phyloP scores from a whole-genome alignment of 2,329 filamentous ascomycete genomes.

The Fusarium phyllophilum region DNA sequence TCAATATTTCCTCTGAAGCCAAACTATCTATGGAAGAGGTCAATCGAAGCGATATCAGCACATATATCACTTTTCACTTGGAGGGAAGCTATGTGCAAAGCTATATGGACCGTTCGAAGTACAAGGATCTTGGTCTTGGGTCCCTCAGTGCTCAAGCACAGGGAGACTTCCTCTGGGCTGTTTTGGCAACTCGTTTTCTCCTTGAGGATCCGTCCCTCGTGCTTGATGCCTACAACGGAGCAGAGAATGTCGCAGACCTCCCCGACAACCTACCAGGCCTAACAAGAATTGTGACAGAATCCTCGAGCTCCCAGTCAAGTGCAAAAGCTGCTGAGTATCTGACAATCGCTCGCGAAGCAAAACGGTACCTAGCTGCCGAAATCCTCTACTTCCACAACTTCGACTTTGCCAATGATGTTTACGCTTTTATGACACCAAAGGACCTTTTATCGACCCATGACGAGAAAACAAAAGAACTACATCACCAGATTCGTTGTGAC shows the following conservation, averaged over 20 bases:
- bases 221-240: neutral
- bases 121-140: neutral
- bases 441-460: neutral
- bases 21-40: slow-evolving; percentile 28
- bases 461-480: neutral
- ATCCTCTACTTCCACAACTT: slow-evolving; percentile 9
- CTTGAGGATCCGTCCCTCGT: neutral
- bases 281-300: slow-evolving; percentile 10
- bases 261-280: slow-evolving; percentile 17
- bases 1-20: neutral
- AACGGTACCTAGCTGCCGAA: neutral
- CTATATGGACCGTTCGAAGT: neutral
- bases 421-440: neutral
- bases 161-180: slow-evolving; percentile 38
- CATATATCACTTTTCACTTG: neutral
- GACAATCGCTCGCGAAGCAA: neutral
- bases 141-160: slow-evolving; percentile 9
- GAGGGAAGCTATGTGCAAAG: neutral
- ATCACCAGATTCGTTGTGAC: neutral
- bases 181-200: slow-evolving; percentile 20
- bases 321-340: slow-evolving; percentile 4
- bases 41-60: slow-evolving; percentile 21
- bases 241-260: neutral
- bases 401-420: slow-evolving; percentile 3
- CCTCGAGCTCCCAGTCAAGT: neutral